Conservation (phyloP, 441 rosid species). For the Pelargonium myrrhifolium region DNA sequence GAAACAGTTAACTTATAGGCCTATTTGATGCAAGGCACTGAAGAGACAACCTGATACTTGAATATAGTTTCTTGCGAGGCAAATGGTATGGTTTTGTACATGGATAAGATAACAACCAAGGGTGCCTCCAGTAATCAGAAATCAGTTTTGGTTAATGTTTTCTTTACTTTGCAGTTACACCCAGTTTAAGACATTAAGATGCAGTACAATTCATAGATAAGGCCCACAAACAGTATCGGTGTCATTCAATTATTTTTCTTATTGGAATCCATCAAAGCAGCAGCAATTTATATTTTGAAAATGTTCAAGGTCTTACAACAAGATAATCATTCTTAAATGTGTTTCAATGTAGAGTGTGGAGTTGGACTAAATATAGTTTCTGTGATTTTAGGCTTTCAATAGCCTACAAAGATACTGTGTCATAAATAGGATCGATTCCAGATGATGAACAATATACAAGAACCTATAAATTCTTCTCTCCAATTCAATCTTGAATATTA, state of each 20-base stretch:
- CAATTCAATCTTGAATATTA: background rate
- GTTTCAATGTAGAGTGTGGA: too few relatives aligned
- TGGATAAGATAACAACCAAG: background rate
- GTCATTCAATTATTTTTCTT: background rate
- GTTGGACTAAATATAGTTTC: too few relatives aligned
- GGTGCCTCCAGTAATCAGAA: background rate
- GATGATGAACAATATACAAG: background rate
- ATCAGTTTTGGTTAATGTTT: background rate
- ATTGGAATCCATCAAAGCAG: background rate
- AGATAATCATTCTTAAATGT: background rate
- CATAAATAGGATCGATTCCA: background rate
- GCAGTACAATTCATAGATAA: background rate
- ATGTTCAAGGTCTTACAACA: background rate
- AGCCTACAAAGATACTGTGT: background rate
- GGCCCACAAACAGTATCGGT: background rate
- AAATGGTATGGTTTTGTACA: background rate
- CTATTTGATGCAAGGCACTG: too few relatives aligned
- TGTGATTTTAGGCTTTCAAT: background rate
- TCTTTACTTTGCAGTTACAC: background rate
- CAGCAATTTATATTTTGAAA: background rate
- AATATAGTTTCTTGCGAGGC: background rate
- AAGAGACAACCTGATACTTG: too few relatives aligned
- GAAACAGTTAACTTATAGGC: too few relatives aligned
- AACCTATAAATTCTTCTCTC: background rate
- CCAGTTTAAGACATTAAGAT: background rate